phyloP scores from a whole-genome alignment of 2,329 filamentous ascomycete species.

The Diaporthe destruens region DNA sequence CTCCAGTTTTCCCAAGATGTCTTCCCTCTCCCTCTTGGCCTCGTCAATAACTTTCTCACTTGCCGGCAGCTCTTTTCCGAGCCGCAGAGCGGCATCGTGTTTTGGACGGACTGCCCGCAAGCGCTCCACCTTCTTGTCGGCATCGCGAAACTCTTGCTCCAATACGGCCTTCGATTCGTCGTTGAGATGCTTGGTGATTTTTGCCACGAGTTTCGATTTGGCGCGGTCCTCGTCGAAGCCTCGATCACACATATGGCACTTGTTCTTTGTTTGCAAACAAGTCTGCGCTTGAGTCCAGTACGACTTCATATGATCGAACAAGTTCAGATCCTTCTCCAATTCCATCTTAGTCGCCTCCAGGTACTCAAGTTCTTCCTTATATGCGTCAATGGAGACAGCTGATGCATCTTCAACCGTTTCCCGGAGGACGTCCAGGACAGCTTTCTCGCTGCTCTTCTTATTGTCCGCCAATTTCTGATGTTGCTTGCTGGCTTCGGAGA shows the following conservation, averaged over 20 bases:
- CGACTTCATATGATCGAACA: conserved; percentile 75
- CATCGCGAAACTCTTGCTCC: conserved; percentile 49
- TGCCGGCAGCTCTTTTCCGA: conserved; percentile 78
- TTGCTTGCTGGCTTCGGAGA: conserved; percentile 75
- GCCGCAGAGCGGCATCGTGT: conserved; percentile 80
- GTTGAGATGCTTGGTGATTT: conserved; percentile 73
- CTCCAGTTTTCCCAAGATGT: conserved; percentile 72
- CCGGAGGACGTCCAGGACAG: conserved; percentile 63
- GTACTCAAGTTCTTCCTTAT: conserved; percentile 62
- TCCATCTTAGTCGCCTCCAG: conserved; percentile 69
- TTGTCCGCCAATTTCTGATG: conserved; percentile 75
- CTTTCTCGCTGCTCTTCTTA: conserved; percentile 70
- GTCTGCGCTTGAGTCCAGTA: conserved; percentile 79
- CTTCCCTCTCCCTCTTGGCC: conserved; percentile 70
- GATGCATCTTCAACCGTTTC: conserved; percentile 55
- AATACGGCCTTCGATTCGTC: conserved; percentile 71
- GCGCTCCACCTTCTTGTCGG: conserved; percentile 61
- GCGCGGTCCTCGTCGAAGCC: conserved; percentile 68
- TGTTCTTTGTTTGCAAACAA: conserved; percentile 74
- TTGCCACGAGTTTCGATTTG: conserved; percentile 74
- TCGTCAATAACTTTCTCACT: conserved; percentile 70
- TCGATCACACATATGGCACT: conserved; percentile 82
- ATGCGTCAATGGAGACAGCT: conserved; percentile 64
- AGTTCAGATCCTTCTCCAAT: conserved; percentile 75
- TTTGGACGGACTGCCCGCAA: conserved; percentile 73